Evolutionary conservation across 1,284 basidiomycete species (phyloP).

Genomic region (Moniliella sp.): DNA sequence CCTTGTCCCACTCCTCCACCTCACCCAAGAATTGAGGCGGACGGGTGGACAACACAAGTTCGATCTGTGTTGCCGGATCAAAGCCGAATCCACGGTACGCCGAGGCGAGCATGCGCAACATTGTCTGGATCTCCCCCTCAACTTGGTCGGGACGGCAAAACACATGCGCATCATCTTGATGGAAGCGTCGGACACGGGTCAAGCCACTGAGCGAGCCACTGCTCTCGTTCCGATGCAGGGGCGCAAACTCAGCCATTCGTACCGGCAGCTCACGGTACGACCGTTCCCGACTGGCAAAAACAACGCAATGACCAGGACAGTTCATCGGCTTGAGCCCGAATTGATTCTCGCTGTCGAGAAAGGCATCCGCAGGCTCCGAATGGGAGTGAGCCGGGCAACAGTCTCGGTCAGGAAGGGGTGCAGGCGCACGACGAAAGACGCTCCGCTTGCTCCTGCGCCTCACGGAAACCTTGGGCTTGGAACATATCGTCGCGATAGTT

Average conservation of each 20-base stretch:
- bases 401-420: not conserved
- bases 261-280: constrained; percentile 26
- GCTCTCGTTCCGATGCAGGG: constrained; percentile 26
- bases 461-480: constrained; percentile 19
- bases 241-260: constrained; percentile 25
- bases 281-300: constrained; percentile 17
- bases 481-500: constrained; percentile 34
- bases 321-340: constrained; percentile 33
- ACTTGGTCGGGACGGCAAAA: constrained; percentile 25
- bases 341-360: not conserved
- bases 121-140: constrained; percentile 13
- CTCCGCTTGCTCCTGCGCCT: constrained; percentile 8
- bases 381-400: constrained; percentile 1
- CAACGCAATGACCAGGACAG: constrained; percentile 27
- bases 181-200: constrained; percentile 24
- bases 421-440: too few relatives aligned
- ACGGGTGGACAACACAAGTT: constrained; percentile 28
- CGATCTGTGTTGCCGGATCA: constrained; percentile 6
- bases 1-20: constrained; percentile 18
- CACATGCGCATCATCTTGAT: constrained; percentile 32
- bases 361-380: constrained; percentile 1
- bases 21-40: constrained; percentile 18
- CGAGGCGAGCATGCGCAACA: constrained; percentile 27
- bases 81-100: constrained; percentile 30
- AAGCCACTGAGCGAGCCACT: constrained; percentile 21